A percentile compares a stretch with the other conserved stretches of the same genome.
Conservation (phyloP, 2,329 filamentous ascomycete genomes). For the Parafenestella ontariensis region DNA sequence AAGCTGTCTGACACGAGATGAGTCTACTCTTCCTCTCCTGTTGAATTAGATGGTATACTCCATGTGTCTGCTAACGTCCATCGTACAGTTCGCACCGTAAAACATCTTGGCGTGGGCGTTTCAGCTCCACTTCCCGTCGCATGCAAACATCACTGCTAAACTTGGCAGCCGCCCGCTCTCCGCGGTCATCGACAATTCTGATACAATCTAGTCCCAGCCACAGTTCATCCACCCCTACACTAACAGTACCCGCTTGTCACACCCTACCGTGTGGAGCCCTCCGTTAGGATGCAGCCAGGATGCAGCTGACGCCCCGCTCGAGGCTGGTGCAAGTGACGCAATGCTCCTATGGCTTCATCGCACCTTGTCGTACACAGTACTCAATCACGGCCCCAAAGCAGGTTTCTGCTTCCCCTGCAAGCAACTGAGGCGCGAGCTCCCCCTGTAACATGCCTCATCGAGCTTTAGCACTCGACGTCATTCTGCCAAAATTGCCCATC, state of each 20-base stretch:
- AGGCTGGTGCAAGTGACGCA: slow-evolving; percentile 46
- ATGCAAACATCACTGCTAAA: slow-evolving; percentile 16
- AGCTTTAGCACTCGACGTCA: slow-evolving; percentile 43
- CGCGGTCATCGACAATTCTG: slow-evolving; percentile 43
- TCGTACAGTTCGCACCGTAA: neutral
- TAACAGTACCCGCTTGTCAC: slow-evolving; percentile 34
- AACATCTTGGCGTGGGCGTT: slow-evolving; percentile 2
- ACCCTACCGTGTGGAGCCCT: slow-evolving; percentile 35
- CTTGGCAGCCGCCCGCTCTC: slow-evolving; percentile 28
- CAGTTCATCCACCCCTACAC: slow-evolving; percentile 30
- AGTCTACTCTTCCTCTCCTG: neutral
- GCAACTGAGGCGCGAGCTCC: slow-evolving; percentile 45
- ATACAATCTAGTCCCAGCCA: slow-evolving; percentile 38
- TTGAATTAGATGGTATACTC: neutral
- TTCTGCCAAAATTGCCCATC: slow-evolving; percentile 27
- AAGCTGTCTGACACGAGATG: neutral
- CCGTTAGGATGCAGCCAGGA: slow-evolving; percentile 25
- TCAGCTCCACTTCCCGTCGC: slow-evolving; percentile 23
- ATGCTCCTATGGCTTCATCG: slow-evolving; percentile 34
- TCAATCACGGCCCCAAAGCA: slow-evolving; percentile 42
- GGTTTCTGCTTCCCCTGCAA: slow-evolving; percentile 41
- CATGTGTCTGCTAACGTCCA: neutral
- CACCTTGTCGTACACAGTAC: slow-evolving; percentile 34
- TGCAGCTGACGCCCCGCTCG: slow-evolving; percentile 44
- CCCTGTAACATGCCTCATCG: slow-evolving; percentile 32